Percentiles rank a stretch among this genome's conserved stretches.
Conservation (phyloP, 1,284 basidiomycete species). For the Trichosporon sp. region DNA sequence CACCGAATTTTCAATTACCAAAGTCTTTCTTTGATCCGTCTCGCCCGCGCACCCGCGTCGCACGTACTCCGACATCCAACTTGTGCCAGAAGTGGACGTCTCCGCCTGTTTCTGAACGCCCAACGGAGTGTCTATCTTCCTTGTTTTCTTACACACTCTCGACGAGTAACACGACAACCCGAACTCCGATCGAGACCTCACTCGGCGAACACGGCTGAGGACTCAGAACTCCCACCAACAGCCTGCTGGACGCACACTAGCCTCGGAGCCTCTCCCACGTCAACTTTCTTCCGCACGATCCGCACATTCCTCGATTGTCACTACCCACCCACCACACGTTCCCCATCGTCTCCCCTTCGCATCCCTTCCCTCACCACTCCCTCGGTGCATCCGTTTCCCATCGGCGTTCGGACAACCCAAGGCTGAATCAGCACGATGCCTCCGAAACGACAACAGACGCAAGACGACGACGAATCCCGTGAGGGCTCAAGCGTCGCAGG, state of each 20-base stretch:
- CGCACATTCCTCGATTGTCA: conserved; percentile 13
- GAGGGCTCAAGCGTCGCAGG: conserved; percentile 3
- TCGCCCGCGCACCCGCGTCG: conserved; percentile 7
- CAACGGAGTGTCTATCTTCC: not conserved
- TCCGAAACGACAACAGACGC: conserved; percentile 11
- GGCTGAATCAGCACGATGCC: conserved; percentile 2
- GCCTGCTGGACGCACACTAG: not conserved
- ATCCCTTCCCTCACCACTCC: not conserved
- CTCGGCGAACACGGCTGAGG: not conserved
- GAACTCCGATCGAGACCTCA: not conserved
- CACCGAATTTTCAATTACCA: conserved; percentile 9
- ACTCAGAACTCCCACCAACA: not conserved
- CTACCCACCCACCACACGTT: not conserved
- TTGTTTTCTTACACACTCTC: not conserved
- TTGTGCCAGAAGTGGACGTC: not conserved
- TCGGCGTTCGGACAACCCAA: not conserved
- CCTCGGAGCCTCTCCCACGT: not conserved
- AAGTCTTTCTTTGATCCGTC: conserved; percentile 13
- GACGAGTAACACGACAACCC: not conserved
- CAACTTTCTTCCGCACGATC: conserved; percentile 15
- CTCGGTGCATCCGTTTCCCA: not conserved
- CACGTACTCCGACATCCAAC: not conserved
- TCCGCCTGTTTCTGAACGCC: not conserved
- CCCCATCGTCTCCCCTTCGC: not conserved
- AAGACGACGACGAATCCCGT: conserved; percentile 17